Conservation (phyloP, 139 green algal genomes). For the Chloropicon primus region DNA sequence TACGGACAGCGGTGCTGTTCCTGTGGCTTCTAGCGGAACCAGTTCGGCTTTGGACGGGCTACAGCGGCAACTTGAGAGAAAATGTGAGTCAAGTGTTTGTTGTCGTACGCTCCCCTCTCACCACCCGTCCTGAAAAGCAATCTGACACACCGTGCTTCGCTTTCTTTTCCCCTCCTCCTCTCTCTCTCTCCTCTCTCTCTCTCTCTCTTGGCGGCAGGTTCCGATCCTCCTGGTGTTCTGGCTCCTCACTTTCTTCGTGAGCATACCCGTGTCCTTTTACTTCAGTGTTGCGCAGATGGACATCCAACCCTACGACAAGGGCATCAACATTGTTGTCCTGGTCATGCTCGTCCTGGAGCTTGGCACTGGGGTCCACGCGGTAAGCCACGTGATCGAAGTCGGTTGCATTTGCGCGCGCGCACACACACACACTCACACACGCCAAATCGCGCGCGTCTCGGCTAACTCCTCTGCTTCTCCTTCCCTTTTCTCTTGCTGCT, state of each 20-base stretch:
- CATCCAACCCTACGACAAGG: background rate
- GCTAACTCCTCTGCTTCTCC: too few species aligned
- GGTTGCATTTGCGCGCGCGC: too few species aligned
- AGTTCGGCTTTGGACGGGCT: slow-evolving; percentile 1
- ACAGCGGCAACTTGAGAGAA: slow-evolving; percentile 12
- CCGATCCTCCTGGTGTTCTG: background rate
- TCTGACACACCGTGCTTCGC: too few species aligned
- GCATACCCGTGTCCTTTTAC: background rate
- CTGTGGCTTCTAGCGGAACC: slow-evolving; percentile 6
- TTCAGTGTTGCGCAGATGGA: background rate
- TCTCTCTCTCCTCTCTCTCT: too few species aligned
- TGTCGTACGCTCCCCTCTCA: too few species aligned
- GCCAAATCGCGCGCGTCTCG: too few species aligned
- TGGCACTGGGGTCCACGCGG: background rate
- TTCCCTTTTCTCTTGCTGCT: background rate
- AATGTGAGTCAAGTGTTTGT: background rate
- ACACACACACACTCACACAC: too few species aligned
- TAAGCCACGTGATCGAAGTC: too few species aligned
- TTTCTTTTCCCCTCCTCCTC: too few species aligned
- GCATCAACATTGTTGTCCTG: background rate
- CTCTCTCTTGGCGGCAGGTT: too few species aligned
- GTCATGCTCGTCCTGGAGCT: background rate
- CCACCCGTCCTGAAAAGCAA: too few species aligned
- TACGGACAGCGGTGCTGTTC: slow-evolving; percentile 6
- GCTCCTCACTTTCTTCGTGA: background rate